phyloP scores from a whole-genome alignment of 768 basidiomycete genomes.

The Nevesoporus exiguus region DNA sequence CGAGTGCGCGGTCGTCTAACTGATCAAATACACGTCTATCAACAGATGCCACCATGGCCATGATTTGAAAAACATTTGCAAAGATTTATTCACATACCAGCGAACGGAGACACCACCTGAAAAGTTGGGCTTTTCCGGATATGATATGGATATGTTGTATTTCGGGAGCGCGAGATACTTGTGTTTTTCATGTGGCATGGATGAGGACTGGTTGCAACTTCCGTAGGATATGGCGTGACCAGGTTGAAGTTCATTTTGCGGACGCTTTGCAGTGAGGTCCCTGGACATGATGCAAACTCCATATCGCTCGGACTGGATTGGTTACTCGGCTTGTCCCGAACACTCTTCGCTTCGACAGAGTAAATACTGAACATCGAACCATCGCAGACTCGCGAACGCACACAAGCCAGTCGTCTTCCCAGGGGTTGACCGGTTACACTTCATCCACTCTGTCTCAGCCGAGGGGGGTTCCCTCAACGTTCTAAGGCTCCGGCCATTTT shows the following conservation, averaged over 20 bases:
- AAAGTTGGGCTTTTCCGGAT: background rate
- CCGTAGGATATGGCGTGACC: background rate
- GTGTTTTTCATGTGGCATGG: conserved; percentile 1
- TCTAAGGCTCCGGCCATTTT: background rate
- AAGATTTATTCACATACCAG: background rate
- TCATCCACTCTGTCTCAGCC: background rate
- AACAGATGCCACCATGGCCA: conserved; percentile 8
- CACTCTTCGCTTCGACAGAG: background rate
- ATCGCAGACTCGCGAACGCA: background rate
- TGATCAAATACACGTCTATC: conserved; percentile 17
- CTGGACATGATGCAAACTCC: conserved; percentile 6
- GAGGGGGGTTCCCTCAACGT: background rate
- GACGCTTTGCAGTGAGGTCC: background rate
- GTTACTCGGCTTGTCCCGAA: conserved; percentile 5
- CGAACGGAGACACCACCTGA: background rate
- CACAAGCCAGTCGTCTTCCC: background rate
- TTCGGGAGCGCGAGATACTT: conserved; percentile 1
- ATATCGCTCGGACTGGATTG: conserved; percentile 12
- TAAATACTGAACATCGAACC: background rate
- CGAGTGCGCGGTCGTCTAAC: background rate
- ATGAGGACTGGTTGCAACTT: conserved; percentile 1
- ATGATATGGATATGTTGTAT: conserved; percentile 1
- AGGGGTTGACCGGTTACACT: background rate
- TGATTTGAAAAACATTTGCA: conserved; percentile 2
- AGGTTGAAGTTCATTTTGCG: conserved; percentile 13